Percentiles rank a stretch among this genome's conserved stretches.
Evolutionary conservation across 192 early-diverging fungal species (phyloP).

Genomic region (Chytriomyces hyalinus): DNA sequence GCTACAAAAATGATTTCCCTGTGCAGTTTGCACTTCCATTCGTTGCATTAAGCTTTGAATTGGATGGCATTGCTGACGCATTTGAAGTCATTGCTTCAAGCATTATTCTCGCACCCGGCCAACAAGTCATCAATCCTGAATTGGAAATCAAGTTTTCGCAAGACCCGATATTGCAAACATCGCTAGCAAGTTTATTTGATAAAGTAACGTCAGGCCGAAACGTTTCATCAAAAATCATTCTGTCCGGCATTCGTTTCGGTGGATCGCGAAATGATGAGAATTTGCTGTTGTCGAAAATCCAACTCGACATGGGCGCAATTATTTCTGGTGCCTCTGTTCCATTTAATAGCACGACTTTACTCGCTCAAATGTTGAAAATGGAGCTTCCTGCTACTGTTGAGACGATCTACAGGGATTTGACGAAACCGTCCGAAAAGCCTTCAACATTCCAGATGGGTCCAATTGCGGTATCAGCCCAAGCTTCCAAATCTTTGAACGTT

Average conservation of each 20-base stretch:
- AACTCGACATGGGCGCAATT: background rate
- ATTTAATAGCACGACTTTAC: background rate
- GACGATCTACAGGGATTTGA: background rate
- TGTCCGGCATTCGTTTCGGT: background rate
- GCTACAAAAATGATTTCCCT: background rate
- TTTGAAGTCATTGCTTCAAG: background rate
- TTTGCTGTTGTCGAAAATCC: background rate
- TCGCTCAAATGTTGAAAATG: background rate
- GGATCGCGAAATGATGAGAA: background rate
- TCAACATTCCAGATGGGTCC: constrained; percentile 15
- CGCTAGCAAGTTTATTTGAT: background rate
- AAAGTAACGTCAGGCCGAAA: background rate
- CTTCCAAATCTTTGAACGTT: constrained; percentile 35
- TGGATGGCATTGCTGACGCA: background rate
- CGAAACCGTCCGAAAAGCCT: background rate
- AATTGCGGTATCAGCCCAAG: constrained; percentile 22
- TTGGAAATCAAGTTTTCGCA: background rate
- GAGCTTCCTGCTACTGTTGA: background rate
- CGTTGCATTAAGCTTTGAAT: background rate
- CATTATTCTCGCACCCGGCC: background rate
- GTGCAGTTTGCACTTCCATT: background rate
- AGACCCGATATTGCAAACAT: background rate
- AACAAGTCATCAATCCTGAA: background rate
- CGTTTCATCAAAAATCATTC: background rate
- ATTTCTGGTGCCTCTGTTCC: background rate